Percentiles rank a stretch among this genome's conserved stretches.
Conservation (phyloP, 75 land plant genomes). For the Larix kaempferi region DNA sequence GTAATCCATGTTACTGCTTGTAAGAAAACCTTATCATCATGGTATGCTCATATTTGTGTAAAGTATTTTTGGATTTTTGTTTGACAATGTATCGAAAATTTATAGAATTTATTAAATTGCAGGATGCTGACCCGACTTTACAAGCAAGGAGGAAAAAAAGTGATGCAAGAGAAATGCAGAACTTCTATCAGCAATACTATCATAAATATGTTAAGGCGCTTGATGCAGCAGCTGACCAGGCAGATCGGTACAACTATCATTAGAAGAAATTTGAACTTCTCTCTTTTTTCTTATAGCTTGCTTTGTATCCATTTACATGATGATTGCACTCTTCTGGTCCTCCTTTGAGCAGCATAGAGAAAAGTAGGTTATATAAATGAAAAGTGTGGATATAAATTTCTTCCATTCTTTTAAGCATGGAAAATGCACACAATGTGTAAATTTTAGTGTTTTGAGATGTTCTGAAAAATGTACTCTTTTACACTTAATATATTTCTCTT, state of each 20-base stretch:
- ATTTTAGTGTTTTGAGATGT: no score
- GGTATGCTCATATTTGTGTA: no score
- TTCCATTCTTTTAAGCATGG: no score
- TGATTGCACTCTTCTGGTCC: not conserved
- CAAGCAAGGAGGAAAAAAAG: slow-evolving; percentile 59
- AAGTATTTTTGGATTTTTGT: no score
- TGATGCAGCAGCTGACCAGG: slow-evolving; percentile 74
- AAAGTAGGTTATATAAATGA: no score
- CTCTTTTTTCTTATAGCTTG: not conserved
- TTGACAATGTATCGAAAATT: no score
- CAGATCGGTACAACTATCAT: slow-evolving; percentile 57
- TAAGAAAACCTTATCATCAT: no score
- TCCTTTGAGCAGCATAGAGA: not conserved
- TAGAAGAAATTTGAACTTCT: no score
- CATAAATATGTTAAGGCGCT: slow-evolving; percentile 82
- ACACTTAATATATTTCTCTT: not conserved
- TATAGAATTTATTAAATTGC: slow-evolving; percentile 5
- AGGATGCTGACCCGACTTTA: slow-evolving; percentile 81
- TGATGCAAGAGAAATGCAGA: slow-evolving; percentile 89
- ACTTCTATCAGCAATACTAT: slow-evolving; percentile 85
- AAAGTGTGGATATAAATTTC: no score
- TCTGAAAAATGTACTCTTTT: not conserved
- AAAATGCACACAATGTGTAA: no score
- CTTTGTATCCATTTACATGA: not conserved
- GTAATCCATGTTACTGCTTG: no score